Conservation (phyloP, 1,139 yeast species). For the Protomyces lactucae-debilis region DNA sequence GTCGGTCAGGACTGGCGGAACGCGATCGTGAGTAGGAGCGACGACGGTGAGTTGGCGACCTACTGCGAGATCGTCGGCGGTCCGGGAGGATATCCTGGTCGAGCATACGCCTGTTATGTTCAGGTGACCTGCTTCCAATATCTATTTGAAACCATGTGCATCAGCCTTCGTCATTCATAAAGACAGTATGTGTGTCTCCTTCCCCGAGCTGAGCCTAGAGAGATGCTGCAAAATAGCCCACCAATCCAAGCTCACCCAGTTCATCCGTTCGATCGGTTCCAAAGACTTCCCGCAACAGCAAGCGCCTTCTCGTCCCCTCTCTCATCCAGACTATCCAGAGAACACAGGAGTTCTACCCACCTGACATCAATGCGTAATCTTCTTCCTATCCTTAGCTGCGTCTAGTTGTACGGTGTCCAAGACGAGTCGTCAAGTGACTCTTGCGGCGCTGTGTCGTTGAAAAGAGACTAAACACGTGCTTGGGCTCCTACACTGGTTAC, state of each 20-base stretch:
- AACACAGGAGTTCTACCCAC: neutral
- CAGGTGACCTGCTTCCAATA: neutral
- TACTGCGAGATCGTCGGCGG: conserved; percentile 13
- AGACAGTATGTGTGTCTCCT: neutral
- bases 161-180: neutral
- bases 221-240: too few relatives aligned
- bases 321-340: neutral
- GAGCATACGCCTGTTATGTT: neutral
- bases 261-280: neutral
- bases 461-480: too few relatives aligned
- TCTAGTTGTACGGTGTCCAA: too few relatives aligned
- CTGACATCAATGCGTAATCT: neutral
- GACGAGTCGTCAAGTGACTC: too few relatives aligned
- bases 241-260: neutral
- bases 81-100: neutral
- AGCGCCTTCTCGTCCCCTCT: neutral
- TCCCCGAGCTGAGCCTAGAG: too few relatives aligned
- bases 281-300: neutral
- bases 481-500: too few relatives aligned
- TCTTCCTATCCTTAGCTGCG: neutral
- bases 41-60: conserved; percentile 14
- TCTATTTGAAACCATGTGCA: neutral
- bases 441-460: too few relatives aligned
- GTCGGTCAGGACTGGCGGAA: conserved; percentile 8
- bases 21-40: conserved; percentile 17